phyloP scores from a whole-genome alignment of 305 asterid species.

The Lippia alba region DNA sequence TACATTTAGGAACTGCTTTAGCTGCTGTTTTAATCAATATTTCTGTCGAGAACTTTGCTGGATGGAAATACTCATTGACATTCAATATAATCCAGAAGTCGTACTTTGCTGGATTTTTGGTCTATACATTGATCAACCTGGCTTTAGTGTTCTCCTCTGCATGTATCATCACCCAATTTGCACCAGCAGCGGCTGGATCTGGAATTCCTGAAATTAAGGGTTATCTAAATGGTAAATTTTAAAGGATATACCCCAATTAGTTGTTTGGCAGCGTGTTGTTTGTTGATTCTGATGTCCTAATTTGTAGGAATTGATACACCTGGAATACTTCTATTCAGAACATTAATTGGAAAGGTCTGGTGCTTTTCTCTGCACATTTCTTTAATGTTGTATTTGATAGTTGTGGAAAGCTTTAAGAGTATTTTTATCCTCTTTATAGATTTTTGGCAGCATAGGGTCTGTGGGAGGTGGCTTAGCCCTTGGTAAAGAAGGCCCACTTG shows the following conservation, averaged over 20 bases:
- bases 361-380: constrained; percentile 21
- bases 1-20: constrained; percentile 80
- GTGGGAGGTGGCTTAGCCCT: constrained; percentile 99
- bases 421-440: constrained; percentile 48
- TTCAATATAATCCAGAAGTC: constrained; percentile 92
- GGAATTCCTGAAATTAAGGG: constrained; percentile 99
- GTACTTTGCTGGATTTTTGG: constrained; percentile 84
- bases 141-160: constrained; percentile 90
- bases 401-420: constrained; percentile 12
- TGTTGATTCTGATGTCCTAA: constrained; percentile 27
- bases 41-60: constrained; percentile 97
- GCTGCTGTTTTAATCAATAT: constrained; percentile 97
- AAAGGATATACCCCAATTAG: constrained; percentile 8
- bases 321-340: constrained; percentile 94
- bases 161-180: constrained; percentile 78
- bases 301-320: constrained; percentile 92
- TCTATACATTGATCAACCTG: constrained; percentile 82
- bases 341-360: constrained; percentile 92
- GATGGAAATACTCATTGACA: constrained; percentile 97
- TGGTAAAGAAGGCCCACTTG: constrained; percentile 99
- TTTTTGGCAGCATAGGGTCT: constrained; percentile 98
- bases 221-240: constrained; percentile 74
- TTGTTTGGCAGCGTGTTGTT: not conserved
- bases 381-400: constrained; percentile 20
- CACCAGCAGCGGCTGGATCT: constrained; percentile 99